phyloP scores from a whole-genome alignment of 306 rosid species.

The Biancaea sappan region DNA sequence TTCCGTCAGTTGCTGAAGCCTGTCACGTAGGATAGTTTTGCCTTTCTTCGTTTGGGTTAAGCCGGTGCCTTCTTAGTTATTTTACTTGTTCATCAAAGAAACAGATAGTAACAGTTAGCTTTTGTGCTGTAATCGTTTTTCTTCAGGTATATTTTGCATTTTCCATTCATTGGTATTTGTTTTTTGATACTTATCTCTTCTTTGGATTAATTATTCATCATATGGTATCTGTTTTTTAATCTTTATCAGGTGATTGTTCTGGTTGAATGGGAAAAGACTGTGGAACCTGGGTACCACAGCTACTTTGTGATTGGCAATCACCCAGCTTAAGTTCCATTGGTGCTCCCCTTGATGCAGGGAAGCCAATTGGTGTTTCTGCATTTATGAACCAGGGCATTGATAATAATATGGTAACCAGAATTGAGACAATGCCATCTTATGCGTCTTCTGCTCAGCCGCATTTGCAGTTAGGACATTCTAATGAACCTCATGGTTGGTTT shows the following conservation, averaged over 20 bases:
- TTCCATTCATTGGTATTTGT: neutral
- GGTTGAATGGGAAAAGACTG: constrained; percentile 79
- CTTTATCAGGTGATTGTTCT: constrained; percentile 61
- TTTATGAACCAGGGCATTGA: constrained; percentile 42
- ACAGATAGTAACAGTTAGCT: constrained; percentile 49
- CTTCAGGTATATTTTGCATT: constrained; percentile 59
- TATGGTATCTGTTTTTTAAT: constrained; percentile 8
- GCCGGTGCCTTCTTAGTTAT: constrained; percentile 55
- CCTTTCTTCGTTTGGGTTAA: constrained; percentile 52
- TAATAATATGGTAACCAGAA: constrained; percentile 31
- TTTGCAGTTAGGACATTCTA: constrained; percentile 46
- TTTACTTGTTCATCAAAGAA: constrained; percentile 60
- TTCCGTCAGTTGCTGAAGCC: constrained; percentile 97
- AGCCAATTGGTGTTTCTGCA: constrained; percentile 45
- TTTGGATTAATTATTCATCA: neutral
- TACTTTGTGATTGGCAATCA: constrained; percentile 58
- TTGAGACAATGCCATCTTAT: constrained; percentile 45
- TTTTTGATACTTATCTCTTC: neutral
- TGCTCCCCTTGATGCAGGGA: constrained; percentile 51
- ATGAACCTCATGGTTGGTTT: constrained; percentile 79
- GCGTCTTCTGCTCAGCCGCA: constrained; percentile 50
- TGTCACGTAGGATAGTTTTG: constrained; percentile 78
- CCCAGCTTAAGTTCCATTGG: constrained; percentile 44
- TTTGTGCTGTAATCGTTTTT: constrained; percentile 51
- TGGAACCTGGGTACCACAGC: constrained; percentile 54